Evolutionary conservation across 768 basidiomycete species (phyloP), one percentile per base, ranked within the genome.

Genomic region (Tylopilus felleus): DNA sequence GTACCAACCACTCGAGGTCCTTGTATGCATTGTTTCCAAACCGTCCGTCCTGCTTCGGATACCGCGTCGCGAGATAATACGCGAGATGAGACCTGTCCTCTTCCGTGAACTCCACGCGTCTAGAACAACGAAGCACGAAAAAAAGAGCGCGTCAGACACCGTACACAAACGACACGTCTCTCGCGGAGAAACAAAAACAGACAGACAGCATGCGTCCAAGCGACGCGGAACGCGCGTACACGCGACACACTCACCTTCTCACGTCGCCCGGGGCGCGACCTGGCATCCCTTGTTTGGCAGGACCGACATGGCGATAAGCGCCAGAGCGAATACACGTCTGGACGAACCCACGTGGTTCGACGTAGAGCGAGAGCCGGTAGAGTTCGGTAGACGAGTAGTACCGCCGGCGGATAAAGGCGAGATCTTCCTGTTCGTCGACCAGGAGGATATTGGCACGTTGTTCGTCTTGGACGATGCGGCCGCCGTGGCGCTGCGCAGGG

Each of bases 31-130:
- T 65, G 35, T 77, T 79, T 1, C 85, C 84, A 41, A 66, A 57
- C 25, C 84, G 77, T 5, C 81, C 82, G 12, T 62, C 61, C 7
- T 5, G 60, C 61, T 38, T 58, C 3, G 82, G 81, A 39, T 74
- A 77, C 44, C 76, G 67, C 47, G 58, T 74, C 21, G 83, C 81
- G 50, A 86, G 54, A 51, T 78, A 83, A 62, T 74, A 72, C 5
- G 75, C 66, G 2, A 83, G 74, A 6, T 73, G 56, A 0, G 54
- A 53, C 47, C 79, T 74, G 6, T 83, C 82, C 0, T 75, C 70
- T 7, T 55, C 35, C 0, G 76, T 75, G 53, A 71, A 82, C 14
- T 55, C 10, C 1, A 59, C 40, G 21, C 69, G 68, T 43, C 70
- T 70, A 39, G 1, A 29, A 12, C 8, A 16, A 25, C 17, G n/a